A percentile compares a stretch with the other conserved stretches of the same genome.
Evolutionary conservation across 306 rosid species (phyloP).

Genomic region (Argentina anserina): DNA sequence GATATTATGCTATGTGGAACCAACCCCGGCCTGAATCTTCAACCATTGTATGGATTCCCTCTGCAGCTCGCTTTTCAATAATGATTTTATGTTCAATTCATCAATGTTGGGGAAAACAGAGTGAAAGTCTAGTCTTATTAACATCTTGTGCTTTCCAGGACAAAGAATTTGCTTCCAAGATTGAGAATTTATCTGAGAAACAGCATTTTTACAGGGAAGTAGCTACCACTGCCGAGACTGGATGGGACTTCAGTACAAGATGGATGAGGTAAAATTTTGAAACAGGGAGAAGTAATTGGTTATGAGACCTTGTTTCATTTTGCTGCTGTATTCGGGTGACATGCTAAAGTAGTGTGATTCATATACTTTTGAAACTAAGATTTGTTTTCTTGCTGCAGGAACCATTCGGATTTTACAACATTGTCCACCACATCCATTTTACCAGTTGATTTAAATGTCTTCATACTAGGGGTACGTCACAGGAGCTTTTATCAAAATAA

Average conservation of each 20-base stretch:
- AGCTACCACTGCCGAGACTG: constrained; percentile 82
- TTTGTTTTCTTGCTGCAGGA: constrained; percentile 48
- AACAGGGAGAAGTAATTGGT: neutral
- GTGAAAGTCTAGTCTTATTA: neutral
- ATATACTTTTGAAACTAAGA: neutral
- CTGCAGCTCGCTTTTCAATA: too few species aligned
- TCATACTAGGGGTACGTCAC: constrained; percentile 60
- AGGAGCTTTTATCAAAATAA: constrained; percentile 17
- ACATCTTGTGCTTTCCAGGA: constrained; percentile 38
- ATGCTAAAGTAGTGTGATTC: neutral
- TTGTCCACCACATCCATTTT: constrained; percentile 74
- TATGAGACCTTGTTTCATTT: neutral
- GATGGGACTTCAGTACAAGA: constrained; percentile 96
- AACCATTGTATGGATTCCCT: constrained; percentile 45
- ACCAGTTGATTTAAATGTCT: constrained; percentile 83
- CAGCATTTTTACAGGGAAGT: constrained; percentile 59
- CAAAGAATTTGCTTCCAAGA: constrained; percentile 60
- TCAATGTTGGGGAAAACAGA: constrained; percentile 16
- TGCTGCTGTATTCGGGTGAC: neutral
- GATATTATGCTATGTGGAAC: constrained; percentile 90
- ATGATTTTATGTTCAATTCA: constrained; percentile 12
- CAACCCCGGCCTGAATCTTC: constrained; percentile 84
- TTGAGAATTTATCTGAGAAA: constrained; percentile 45
- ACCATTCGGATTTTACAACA: constrained; percentile 60
- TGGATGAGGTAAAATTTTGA: constrained; percentile 69